Conservation (phyloP, 306 rosid species). For the Quercus gilva region DNA sequence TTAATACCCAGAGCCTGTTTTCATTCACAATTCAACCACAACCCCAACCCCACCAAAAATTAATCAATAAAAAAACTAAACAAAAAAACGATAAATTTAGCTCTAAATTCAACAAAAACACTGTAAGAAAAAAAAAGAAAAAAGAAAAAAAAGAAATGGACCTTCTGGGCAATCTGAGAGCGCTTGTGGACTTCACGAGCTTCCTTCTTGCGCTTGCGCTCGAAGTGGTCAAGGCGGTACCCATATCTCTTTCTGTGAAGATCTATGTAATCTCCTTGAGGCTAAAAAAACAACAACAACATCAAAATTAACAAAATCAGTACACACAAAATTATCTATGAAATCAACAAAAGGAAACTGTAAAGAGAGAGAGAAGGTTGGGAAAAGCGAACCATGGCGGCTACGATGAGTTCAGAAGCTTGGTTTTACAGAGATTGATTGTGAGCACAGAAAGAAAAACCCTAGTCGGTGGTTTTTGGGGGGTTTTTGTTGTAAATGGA, state of each 20-base stretch:
- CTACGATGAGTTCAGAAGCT: background rate
- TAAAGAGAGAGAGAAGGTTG: background rate
- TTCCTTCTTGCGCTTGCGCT: slow-evolving; percentile 89
- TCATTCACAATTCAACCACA: too few species aligned
- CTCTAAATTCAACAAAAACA: background rate
- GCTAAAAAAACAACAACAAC: slow-evolving; percentile 37
- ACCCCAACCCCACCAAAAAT: too few species aligned
- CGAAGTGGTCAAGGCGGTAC: slow-evolving; percentile 72
- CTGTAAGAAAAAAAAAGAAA: background rate
- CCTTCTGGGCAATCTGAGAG: slow-evolving; percentile 84
- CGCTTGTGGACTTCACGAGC: slow-evolving; percentile 86
- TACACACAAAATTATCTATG: background rate
- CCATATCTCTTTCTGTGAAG: slow-evolving; percentile 89
- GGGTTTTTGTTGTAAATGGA: background rate
- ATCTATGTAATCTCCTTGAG: slow-evolving; percentile 97
- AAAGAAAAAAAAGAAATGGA: background rate
- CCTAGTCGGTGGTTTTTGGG: background rate
- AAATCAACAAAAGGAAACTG: background rate
- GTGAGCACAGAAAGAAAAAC: background rate
- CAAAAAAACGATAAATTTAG: background rate
- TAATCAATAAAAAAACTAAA: slow-evolving; percentile 7
- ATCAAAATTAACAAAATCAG: background rate
- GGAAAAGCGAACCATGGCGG: slow-evolving; percentile 29
- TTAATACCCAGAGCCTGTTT: slow-evolving; percentile 75
- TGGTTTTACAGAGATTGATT: background rate